Base-by-base conservation (phyloP, 805 yeast species). In the Kazachstania africana region DNA sequence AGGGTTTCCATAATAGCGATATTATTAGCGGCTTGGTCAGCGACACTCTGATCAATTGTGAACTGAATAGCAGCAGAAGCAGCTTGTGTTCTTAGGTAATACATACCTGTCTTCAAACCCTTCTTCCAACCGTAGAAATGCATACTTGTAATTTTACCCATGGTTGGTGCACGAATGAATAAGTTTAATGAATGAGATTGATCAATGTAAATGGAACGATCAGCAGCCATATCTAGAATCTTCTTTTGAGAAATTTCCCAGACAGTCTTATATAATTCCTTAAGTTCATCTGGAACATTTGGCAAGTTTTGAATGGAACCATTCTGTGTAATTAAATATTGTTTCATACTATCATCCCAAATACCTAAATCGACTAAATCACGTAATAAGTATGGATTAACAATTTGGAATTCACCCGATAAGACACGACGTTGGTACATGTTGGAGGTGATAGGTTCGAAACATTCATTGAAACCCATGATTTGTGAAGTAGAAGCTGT, bases 401-500 rank as follows among this genome's bases (percentile, higher is more conserved):
- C 94, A 35, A 87, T 70, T 63, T 85, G 95, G 60, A 72, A 83
- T 54, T 87, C 96, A 25, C 96, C 96, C 9, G 95, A 79, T 5
- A 83, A 62, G 3, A 84, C 95, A 47, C 96, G 72, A 45, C 96
- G 72, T 23, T 81, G 73, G 57, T 85, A 88, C 41, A 88, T 73
- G 56, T 87, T 87, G 14, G 95, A 83, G 3, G 96, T 85, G 51
- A 77, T 71, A 5, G 97, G 96, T 59, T 88, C 97, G 55, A 87
- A 87, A 57, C 95, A 87, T 60, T 87, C 97, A 45, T 75, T 85
- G 63, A 70, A 82, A 21, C 96, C 96, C 32, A 87, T 65, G 27
- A 87, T 85, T 60, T 85, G 95, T 2, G 97, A 88, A 1, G 97
- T 88, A 1, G 96, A 84, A 1, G 97, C 97, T 8, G 97, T 87